Base-by-base conservation (phyloP, 495 filamentous ascomycete species). In the Talaromyces thailandensis region DNA sequence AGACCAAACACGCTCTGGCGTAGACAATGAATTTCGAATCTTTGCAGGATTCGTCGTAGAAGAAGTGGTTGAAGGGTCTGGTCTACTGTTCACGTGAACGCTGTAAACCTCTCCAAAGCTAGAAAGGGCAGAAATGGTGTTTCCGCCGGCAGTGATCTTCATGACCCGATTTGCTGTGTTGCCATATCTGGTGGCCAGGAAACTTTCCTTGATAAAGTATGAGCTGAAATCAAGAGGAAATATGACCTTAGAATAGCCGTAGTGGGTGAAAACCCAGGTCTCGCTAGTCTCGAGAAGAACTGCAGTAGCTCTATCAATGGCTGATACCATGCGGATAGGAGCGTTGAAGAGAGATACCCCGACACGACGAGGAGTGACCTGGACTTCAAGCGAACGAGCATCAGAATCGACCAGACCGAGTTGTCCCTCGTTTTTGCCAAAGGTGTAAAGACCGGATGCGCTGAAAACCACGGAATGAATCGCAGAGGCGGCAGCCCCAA, bases 341-440 rank as follows among this genome's bases (percentile, higher is more conserved):
- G 84, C 84, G 14, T 86, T 87, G 67, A 97, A 93, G 0, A 96
- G 79, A 2, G 91, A 92, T 0, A 90, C 91, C 0, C 91, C 90
- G 29, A 98, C 93, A 64, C 88, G 92, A 45, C 93, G 83, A 12
- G 94, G 95, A 1, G 82, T 88, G 12, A 80, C 80, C 70, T 98
- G 94, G 18, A 84, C 76, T 62, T 93, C 89, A 16, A 96, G 84
- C 0, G 92, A 96, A 21, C 91, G 86, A 43, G 95, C 92, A 73
- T 98, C 93, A 12, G 94, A 93, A 70, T 96, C 95, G 68, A 97
- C 88, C 50, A 98, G 78, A 4, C 94, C 95, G 53, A 98, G 82
- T 66, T 98, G 94, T 24, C 94, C 94, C 65, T 95, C 85, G 65
- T 98, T 98, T 72, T 94, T 96, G 21, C 94, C 94, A 79, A 95